A percentile compares a stretch with the other conserved stretches of the same genome.
Evolutionary conservation across 2,329 filamentous ascomycete species (phyloP).

Genomic region (Spiromastix sp.): DNA sequence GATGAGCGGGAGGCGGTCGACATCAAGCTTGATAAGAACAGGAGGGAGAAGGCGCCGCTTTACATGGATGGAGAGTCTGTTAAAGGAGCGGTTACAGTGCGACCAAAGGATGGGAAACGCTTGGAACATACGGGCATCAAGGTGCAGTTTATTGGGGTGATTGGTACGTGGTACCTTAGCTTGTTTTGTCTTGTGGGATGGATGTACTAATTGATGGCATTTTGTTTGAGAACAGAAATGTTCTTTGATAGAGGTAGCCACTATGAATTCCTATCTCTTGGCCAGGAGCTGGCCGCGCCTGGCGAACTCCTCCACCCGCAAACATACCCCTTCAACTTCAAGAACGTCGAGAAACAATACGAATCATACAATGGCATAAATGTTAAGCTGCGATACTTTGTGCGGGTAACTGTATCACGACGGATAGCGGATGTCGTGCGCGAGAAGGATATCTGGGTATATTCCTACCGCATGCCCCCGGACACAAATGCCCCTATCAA

Average conservation of each 20-base stretch:
- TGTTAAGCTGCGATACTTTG: slow-evolving; percentile 96
- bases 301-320: slow-evolving; percentile 98
- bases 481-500: slow-evolving; percentile 99
- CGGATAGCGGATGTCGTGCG: slow-evolving; percentile 97
- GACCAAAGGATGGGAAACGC: slow-evolving; percentile 95
- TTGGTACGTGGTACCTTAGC: slow-evolving; percentile 50
- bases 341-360: slow-evolving; percentile 99
- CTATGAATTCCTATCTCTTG: slow-evolving; percentile 95
- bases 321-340: slow-evolving; percentile 99
- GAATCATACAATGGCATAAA: slow-evolving; percentile 99
- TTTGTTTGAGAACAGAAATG: slow-evolving; percentile 62
- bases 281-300: slow-evolving; percentile 91
- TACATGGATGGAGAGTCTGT: slow-evolving; percentile 98
- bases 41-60: slow-evolving; percentile 89
- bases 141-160: slow-evolving; percentile 98
- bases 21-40: slow-evolving; percentile 96
- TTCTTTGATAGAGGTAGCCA: slow-evolving; percentile 99
- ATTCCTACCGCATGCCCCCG: slow-evolving; percentile 93
- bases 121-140: slow-evolving; percentile 98
- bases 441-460: slow-evolving; percentile 99
- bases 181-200: too few relatives aligned
- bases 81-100: slow-evolving; percentile 87
- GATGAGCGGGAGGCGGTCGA: slow-evolving; percentile 94
- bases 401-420: slow-evolving; percentile 89
- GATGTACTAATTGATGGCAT: not conserved